These are phyloP conservation scores for Bipolaris victoriae DNA, from an alignment of 2,329 filamentous ascomycete genomes.

Conservation along the genomic window DNA sequence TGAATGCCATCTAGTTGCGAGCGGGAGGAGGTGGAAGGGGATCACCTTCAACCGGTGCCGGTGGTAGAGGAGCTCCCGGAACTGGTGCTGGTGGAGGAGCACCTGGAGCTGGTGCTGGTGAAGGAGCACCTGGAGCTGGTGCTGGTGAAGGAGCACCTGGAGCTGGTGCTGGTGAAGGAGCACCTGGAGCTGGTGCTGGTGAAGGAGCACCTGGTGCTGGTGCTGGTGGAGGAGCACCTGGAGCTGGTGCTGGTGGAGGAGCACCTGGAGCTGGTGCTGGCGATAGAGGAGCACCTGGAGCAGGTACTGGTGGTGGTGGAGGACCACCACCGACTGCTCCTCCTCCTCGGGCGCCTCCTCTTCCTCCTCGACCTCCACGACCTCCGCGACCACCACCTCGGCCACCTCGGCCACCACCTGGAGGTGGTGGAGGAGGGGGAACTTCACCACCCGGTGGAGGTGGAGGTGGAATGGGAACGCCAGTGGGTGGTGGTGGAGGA, in stretches of 20 bases:
- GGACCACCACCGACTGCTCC: no score
- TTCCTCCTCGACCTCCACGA: no score
- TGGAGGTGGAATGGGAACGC: background rate
- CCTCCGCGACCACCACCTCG: no score
- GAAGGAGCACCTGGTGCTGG: background rate
- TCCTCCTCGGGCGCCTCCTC: no score
- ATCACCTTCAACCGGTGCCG: background rate
- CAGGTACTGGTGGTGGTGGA: no score
- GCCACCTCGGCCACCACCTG: background rate
- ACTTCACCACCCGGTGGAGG: background rate
- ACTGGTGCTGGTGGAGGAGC: background rate
- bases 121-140: background rate
- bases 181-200: no score
- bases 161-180: background rate
- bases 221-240: background rate
- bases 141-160: background rate
- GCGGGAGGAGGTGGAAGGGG: background rate
- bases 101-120: background rate
- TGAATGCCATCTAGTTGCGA: background rate
- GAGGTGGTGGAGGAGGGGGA: background rate
- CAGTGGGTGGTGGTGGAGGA: background rate
- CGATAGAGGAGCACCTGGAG: background rate
- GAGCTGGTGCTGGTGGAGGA: background rate
- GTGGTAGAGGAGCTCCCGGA: background rate
- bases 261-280: background rate